Evolutionary conservation across 371 early-diverging fungal species (phyloP), one percentile per base, ranked within the genome.

Genomic region (Saksenaea oblongispora): DNA sequence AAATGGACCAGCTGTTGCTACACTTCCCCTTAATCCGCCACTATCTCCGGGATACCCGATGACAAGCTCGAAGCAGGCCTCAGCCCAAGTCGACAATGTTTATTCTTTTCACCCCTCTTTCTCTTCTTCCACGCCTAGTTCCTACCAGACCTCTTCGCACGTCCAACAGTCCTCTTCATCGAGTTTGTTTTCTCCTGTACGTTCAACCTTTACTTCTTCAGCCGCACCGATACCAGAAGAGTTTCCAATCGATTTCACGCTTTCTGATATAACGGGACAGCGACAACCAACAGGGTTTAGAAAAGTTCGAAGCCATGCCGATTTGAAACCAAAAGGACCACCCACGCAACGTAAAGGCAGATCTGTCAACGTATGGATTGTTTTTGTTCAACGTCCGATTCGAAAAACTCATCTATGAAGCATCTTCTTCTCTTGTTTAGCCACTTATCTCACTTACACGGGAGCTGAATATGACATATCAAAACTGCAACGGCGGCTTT

Each of bases 401-500:
- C n/a, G 44, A 44, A 41, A 9, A n/a, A 41, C 42, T 41, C 14
- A 56, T 14, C 36, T 15, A 56, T 34, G 26, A 39, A 31, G 31
- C 31, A 2, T 11, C 0, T 39, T 54, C n/a, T 34, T 37, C 58
- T 51, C 18, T 51, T 27, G 13, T 18, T 1, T 69, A 72, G 73
- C 62, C 66, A 1, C 39, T 73, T 17, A 13, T 59, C 44, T 60
- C 67, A 15, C 28, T 73, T 26, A 73, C 74, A 10, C 60, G 59
- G 11, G 36, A 64, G n/a, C 41, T 73, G 39, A 73, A 61, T 47
- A 22, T 37, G 8, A 64, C 70, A 1, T 73, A 73, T 44, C 70
- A 70, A 39, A n/a, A 24, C 24, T 70, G 70, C 53, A 93, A 94
- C 67, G 83, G 88, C 14, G 81, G 86, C 10, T 95, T 93, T 72